phyloP scores from a whole-genome alignment of 495 filamentous ascomycete species.

The Articulospora tetracladia region DNA sequence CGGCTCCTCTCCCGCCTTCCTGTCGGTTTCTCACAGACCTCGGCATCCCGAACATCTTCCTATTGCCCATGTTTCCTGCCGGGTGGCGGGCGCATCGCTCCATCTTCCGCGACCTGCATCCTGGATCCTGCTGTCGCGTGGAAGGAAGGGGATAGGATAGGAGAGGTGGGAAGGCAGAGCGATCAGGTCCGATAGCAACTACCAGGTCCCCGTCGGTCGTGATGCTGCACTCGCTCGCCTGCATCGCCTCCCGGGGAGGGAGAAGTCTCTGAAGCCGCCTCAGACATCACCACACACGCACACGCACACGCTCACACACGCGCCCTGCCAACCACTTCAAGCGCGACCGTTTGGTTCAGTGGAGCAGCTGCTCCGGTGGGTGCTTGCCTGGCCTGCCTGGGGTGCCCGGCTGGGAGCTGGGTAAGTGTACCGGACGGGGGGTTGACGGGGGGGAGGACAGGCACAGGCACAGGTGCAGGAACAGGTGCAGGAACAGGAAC shows the following conservation, averaged over 20 bases:
- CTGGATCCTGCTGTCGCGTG: slow-evolving; percentile 7
- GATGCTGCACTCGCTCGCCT: not conserved
- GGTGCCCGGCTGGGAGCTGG: no score
- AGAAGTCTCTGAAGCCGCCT: not conserved
- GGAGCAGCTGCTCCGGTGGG: not conserved
- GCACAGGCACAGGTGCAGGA: no score
- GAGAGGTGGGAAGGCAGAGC: not conserved
- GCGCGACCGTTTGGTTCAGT: slow-evolving; percentile 9
- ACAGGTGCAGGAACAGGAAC: no score
- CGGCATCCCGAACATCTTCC: slow-evolving; percentile 5
- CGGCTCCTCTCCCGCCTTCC: not conserved
- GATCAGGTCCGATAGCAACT: not conserved
- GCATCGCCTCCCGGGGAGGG: not conserved
- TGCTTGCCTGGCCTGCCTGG: no score
- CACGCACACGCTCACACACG: not conserved
- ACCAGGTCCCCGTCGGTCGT: not conserved
- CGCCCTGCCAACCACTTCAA: not conserved
- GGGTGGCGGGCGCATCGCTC: not conserved
- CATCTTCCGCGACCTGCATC: not conserved
- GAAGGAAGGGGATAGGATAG: not conserved
- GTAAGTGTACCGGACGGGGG: no score
- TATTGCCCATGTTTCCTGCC: not conserved
- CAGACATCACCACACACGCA: not conserved
- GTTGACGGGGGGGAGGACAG: no score
- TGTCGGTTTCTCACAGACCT: not conserved